Base-by-base conservation (phyloP, 2,329 filamentous ascomycete species). In the Aspergillus amoenus region DNA sequence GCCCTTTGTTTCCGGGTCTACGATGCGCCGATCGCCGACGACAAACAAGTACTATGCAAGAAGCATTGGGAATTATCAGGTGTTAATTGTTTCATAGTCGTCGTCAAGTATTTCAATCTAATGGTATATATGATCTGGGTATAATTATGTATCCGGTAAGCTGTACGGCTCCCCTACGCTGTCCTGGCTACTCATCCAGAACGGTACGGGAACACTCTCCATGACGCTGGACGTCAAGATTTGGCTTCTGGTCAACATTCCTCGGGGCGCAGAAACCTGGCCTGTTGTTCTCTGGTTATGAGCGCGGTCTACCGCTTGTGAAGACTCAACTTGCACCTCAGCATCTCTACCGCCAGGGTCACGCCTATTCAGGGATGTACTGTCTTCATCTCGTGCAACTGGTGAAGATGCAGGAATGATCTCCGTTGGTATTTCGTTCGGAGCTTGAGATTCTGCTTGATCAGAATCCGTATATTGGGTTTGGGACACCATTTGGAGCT, bases 151-250 rank as follows among this genome's bases (percentile, higher is more conserved):
- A 48, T 71, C 66, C 32, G 66, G 64, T 41, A 67, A 54, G 54
- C 64, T 70, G 59, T 75, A 75, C 22, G 71, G 73, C 47, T 75
- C 73, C 34, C 71, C 70, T 27, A 72, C 64, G 61, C 68, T 74
- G 52, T 74, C 71, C 57, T 76, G 72, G 51, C 72, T 77, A 6
- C 67, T 67, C 62, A 69, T 67, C 68, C 73, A 75, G 17, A 73
- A 69, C 4, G 75, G 75, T n/a, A 74, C 53, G 6, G 75, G 73
- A 48, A 77, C 65, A 58, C 75, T 78, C 51, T 78, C 75, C 75
- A 78, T 76, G 17, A 78, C 66, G 56, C 73, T 77, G 2, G 75
- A 75, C 0, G 74, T 74, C 24, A 78, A 60, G 43, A 76, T 65
- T 42, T 76, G 72, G 47, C 71, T 74, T 3, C 66, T 64, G 11